These are phyloP conservation scores for Vanrija pseudolonga DNA, from an alignment of 1,284 basidiomycete species.

Conservation along the genomic window DNA sequence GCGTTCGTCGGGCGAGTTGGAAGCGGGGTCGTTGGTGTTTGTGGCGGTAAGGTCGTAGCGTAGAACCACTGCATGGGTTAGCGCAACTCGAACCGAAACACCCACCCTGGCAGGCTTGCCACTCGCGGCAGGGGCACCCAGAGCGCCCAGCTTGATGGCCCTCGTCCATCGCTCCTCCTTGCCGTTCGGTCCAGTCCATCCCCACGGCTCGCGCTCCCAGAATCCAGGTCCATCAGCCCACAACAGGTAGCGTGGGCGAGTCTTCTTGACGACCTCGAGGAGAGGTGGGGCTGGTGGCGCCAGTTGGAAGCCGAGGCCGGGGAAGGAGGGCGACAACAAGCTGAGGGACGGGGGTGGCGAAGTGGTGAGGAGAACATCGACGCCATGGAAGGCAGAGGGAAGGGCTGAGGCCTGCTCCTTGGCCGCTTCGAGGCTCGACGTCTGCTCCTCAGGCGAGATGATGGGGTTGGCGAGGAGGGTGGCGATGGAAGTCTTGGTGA, in stretches of 20 bases:
- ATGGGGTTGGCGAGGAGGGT: slow-evolving; percentile 56
- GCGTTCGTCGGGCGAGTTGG: slow-evolving; percentile 35
- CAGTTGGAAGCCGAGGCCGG: slow-evolving; percentile 50
- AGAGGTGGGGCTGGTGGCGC: slow-evolving; percentile 58
- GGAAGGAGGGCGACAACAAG: slow-evolving; percentile 59
- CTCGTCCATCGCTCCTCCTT: slow-evolving; percentile 61
- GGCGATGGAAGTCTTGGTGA: slow-evolving; percentile 67
- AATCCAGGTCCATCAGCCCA: slow-evolving; percentile 59
- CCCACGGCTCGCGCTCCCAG: slow-evolving; percentile 88
- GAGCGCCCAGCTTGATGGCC: slow-evolving; percentile 79
- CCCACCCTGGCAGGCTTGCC: slow-evolving; percentile 80
- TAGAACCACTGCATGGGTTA: slow-evolving; percentile 63
- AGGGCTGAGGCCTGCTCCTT: slow-evolving; percentile 63
- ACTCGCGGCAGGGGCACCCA: slow-evolving; percentile 59
- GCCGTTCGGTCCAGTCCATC: slow-evolving; percentile 66
- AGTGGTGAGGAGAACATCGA: slow-evolving; percentile 81
- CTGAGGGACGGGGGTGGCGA: slow-evolving; percentile 70
- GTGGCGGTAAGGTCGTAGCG: slow-evolving; percentile 62
- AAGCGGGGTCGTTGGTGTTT: slow-evolving; percentile 36
- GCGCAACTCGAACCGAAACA: not conserved
- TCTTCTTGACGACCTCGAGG: slow-evolving; percentile 59
- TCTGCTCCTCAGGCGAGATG: slow-evolving; percentile 48
- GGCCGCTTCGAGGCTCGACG: slow-evolving; percentile 65
- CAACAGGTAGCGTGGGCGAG: slow-evolving; percentile 50
- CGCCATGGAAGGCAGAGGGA: slow-evolving; percentile 53